These are phyloP conservation scores for Serendipita indica DNA, from an alignment of 768 basidiomycete genomes.

Conservation along the genomic window DNA sequence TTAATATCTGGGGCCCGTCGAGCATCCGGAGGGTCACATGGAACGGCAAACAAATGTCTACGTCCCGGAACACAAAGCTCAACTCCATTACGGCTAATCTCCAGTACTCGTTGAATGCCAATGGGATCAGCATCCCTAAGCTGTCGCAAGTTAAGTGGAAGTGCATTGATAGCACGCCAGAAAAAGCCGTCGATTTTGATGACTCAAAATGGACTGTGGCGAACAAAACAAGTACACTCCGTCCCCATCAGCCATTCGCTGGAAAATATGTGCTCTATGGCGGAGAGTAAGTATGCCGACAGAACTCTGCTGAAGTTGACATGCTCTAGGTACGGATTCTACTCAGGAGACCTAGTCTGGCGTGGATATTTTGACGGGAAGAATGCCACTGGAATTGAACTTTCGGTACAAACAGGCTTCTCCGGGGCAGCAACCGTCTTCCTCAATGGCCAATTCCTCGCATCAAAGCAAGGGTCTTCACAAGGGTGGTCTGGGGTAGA, in stretches of 20 bases:
- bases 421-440: slow-evolving; percentile 8
- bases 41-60: slow-evolving; percentile 18
- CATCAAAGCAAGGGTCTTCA: not conserved
- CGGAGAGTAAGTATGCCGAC: no score
- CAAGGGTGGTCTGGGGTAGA: not conserved
- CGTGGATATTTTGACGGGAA: slow-evolving; percentile 15
- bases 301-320: no score
- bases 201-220: slow-evolving; percentile 19
- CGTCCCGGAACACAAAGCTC: slow-evolving; percentile 7
- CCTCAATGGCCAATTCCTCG: not conserved
- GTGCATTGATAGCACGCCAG: slow-evolving; percentile 21
- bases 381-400: slow-evolving; percentile 18
- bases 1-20: slow-evolving; percentile 17
- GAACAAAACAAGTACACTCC: slow-evolving; percentile 19
- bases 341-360: not conserved
- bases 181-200: slow-evolving; percentile 19
- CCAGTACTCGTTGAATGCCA: slow-evolving; percentile 3
- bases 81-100: slow-evolving; percentile 14
- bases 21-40: slow-evolving; percentile 17
- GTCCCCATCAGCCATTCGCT: slow-evolving; percentile 17
- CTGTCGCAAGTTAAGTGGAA: slow-evolving; percentile 18
- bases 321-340: slow-evolving; percentile 10
- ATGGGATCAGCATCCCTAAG: slow-evolving; percentile 13
- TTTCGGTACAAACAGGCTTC: slow-evolving; percentile 18
- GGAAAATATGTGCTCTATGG: slow-evolving; percentile 18